Evolutionary conservation across 768 basidiomycete species (phyloP).

Genomic region (Lactifluus volemus): DNA sequence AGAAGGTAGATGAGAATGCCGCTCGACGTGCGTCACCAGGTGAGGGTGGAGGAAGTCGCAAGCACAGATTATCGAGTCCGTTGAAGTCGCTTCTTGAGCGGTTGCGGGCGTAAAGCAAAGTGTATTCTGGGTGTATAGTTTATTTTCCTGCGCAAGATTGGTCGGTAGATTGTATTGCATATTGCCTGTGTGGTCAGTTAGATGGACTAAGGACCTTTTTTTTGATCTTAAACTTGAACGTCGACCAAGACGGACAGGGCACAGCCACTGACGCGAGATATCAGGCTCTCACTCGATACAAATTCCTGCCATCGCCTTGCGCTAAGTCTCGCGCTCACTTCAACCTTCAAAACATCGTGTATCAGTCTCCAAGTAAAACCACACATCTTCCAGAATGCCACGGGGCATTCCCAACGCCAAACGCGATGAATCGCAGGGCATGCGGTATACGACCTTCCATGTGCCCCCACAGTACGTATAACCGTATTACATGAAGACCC

Average conservation of each 20-base stretch:
- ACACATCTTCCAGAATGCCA: conserved; percentile 44
- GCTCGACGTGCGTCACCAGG: conserved; percentile 7
- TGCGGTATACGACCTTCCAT: conserved; percentile 74
- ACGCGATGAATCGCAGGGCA: conserved; percentile 64
- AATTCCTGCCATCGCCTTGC: background rate
- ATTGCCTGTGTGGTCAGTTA: background rate
- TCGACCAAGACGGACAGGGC: background rate
- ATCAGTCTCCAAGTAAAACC: background rate
- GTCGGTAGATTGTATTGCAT: background rate
- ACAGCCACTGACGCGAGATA: background rate
- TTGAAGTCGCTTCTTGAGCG: conserved; percentile 17
- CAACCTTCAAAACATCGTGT: background rate
- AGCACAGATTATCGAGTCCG: conserved; percentile 15
- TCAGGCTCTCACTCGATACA: background rate
- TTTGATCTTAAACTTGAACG: background rate
- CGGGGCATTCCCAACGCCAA: conserved; percentile 75
- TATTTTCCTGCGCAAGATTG: background rate
- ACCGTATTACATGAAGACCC: background rate
- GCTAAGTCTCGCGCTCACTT: background rate
- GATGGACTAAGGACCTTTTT: background rate
- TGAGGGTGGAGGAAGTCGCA: conserved; percentile 2
- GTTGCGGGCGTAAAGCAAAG: conserved; percentile 5
- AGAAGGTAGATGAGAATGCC: conserved; percentile 14
- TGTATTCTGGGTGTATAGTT: background rate
- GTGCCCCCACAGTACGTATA: conserved; percentile 47